phyloP scores from a whole-genome alignment of 2,329 filamentous ascomycete species.

The Exophiala lecanii-corni region DNA sequence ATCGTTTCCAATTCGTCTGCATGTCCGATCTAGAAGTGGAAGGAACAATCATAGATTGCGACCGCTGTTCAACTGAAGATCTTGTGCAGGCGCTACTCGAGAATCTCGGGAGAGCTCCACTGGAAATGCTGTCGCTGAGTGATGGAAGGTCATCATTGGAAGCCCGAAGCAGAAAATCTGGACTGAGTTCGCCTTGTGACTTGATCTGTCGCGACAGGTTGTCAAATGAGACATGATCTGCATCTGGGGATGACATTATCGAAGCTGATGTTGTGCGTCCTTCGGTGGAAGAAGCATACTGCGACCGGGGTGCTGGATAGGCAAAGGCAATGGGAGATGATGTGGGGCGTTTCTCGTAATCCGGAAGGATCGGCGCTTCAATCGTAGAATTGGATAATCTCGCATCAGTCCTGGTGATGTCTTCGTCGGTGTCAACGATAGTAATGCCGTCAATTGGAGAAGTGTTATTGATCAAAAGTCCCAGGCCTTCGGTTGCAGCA shows the following conservation, averaged over 20 bases:
- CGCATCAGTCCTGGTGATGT: slow-evolving; percentile 15
- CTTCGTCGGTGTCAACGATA: slow-evolving; percentile 25
- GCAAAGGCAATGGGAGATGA: slow-evolving; percentile 40
- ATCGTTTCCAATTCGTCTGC: slow-evolving; percentile 37
- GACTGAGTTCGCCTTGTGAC: slow-evolving; percentile 31
- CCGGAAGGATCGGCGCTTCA: slow-evolving; percentile 19
- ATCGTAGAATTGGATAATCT: slow-evolving; percentile 28
- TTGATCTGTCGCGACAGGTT: slow-evolving; percentile 36
- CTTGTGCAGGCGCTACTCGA: slow-evolving; percentile 41
- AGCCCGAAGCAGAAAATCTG: slow-evolving; percentile 35
- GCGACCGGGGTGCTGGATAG: slow-evolving; percentile 37
- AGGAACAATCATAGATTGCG: slow-evolving; percentile 41
- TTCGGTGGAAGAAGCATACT: slow-evolving; percentile 34
- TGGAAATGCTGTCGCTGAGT: slow-evolving; percentile 46
- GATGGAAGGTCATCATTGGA: slow-evolving; percentile 49
- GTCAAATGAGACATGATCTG: slow-evolving; percentile 39
- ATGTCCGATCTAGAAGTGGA: slow-evolving; percentile 36
- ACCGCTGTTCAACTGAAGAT: slow-evolving; percentile 39
- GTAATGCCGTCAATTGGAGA: slow-evolving; percentile 20
- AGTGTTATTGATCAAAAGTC: slow-evolving; percentile 15
- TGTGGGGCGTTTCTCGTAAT: slow-evolving; percentile 33
- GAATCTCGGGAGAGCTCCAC: slow-evolving; percentile 39
- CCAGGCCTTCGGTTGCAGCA: slow-evolving; percentile 21
- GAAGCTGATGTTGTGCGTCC: slow-evolving; percentile 37
- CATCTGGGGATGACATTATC: slow-evolving; percentile 43